Percentiles rank a stretch among this genome's conserved stretches.
Conservation (phyloP, 352 stramenopile genomes). For the Phytophthora capsici region DNA sequence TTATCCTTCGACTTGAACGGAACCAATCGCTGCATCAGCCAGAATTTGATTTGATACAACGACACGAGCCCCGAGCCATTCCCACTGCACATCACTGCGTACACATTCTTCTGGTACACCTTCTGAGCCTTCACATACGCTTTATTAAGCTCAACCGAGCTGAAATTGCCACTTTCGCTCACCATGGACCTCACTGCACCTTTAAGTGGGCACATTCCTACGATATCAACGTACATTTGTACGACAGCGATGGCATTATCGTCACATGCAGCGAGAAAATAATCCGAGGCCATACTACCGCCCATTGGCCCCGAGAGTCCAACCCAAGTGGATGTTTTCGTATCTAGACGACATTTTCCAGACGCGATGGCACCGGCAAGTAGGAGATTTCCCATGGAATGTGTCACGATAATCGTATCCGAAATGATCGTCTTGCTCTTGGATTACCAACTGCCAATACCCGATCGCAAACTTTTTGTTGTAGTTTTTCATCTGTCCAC, state of each 20-base stretch:
- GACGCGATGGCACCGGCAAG: conserved; percentile 23
- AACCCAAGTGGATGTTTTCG: conserved; percentile 31
- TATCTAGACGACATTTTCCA: conserved; percentile 14
- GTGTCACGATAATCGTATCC: conserved; percentile 23
- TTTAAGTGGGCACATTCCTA: conserved; percentile 7
- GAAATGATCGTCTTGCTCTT: conserved; percentile 1
- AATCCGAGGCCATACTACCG: conserved; percentile 23
- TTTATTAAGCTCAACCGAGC: conserved; percentile 2
- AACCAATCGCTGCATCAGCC: conserved; percentile 15
- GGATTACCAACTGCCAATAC: neutral
- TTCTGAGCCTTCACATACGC: conserved; percentile 25
- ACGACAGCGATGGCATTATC: neutral
- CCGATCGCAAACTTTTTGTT: conserved; percentile 15
- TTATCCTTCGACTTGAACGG: conserved; percentile 25
- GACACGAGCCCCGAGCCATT: conserved; percentile 29
- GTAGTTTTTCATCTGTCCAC: neutral
- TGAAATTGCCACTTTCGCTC: conserved; percentile 23
- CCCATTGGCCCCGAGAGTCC: conserved; percentile 20
- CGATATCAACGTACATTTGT: conserved; percentile 1
- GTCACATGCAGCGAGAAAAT: conserved; percentile 5
- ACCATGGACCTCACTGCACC: conserved; percentile 18
- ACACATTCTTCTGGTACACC: conserved; percentile 25
- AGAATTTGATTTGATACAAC: conserved; percentile 10
- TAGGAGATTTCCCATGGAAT: conserved; percentile 20
- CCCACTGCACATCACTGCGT: conserved; percentile 33